phyloP scores from a whole-genome alignment of 164 flowering plant genomes.

The Stephania japonica region DNA sequence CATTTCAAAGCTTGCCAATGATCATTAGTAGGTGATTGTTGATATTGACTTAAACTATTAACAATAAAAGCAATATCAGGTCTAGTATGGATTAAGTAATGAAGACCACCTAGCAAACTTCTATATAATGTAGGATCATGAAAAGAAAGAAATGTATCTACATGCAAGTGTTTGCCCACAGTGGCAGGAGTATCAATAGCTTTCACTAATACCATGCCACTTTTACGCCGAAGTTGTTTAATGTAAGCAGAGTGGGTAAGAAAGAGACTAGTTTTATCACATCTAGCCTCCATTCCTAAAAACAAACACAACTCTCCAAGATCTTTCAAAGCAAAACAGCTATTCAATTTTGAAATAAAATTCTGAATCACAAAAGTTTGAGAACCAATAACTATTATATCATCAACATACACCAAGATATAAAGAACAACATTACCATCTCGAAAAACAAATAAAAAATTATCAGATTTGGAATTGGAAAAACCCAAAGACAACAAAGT shows the following conservation, averaged over 20 bases:
- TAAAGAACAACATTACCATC: neutral
- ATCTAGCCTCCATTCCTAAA: neutral
- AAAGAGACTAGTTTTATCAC: neutral
- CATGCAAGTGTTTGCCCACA: neutral
- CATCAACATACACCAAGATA: neutral
- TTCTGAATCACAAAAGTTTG: neutral
- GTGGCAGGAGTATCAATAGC: neutral
- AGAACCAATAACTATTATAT: neutral
- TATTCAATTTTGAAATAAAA: neutral
- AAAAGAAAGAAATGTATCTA: too few species aligned
- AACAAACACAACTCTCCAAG: neutral
- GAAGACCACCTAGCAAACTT: neutral
- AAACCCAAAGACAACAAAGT: neutral
- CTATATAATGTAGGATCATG: neutral
- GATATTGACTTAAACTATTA: neutral
- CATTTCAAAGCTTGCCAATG: neutral
- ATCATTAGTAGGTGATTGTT: neutral
- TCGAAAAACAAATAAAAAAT: neutral
- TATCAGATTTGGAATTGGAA: neutral
- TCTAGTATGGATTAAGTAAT: neutral
- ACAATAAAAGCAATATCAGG: neutral
- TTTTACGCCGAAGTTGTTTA: neutral
- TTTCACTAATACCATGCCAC: neutral
- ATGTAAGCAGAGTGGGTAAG: neutral
- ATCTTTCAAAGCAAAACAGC: neutral